Percentiles rank a stretch among this genome's conserved stretches.
These are phyloP conservation scores for Botrytis elliptica DNA, from an alignment of 2,329 filamentous ascomycete genomes.

Conservation along the genomic window DNA sequence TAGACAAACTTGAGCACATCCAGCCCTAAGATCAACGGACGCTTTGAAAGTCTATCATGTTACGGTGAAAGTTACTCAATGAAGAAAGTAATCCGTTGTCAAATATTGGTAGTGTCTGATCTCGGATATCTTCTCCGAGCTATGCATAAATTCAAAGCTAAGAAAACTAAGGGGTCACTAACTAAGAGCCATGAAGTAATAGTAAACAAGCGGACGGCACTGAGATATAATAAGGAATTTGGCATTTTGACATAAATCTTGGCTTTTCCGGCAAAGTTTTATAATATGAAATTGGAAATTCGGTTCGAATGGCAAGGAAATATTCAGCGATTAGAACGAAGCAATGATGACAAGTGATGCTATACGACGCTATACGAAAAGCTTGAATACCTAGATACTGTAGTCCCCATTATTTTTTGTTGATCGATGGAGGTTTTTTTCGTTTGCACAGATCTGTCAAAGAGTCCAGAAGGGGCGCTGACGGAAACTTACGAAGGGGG, in stretches of 20 bases:
- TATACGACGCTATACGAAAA: neutral
- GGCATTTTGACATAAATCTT: neutral
- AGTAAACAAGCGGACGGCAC: neutral
- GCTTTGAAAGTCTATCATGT: neutral
- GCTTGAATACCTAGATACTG: neutral
- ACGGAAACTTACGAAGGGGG: neutral
- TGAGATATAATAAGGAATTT: neutral
- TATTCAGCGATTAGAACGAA: neutral
- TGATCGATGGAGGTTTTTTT: neutral
- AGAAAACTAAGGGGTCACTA: neutral
- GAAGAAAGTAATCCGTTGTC: neutral
- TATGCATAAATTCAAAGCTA: neutral
- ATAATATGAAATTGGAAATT: neutral
- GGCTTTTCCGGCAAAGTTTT: neutral
- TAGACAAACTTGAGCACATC: neutral
- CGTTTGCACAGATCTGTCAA: neutral
- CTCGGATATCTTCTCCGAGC: neutral
- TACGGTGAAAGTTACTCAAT: neutral
- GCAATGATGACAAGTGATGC: neutral
- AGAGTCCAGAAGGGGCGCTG: neutral
- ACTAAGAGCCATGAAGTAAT: neutral
- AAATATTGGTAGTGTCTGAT: slow-evolving; percentile 1
- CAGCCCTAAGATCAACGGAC: neutral
- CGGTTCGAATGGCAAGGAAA: neutral
- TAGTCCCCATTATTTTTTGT: neutral